A percentile compares a stretch with the other conserved stretches of the same genome.
phyloP scores from a whole-genome alignment of 1,284 basidiomycete genomes.

The Phlebopus sp. region DNA sequence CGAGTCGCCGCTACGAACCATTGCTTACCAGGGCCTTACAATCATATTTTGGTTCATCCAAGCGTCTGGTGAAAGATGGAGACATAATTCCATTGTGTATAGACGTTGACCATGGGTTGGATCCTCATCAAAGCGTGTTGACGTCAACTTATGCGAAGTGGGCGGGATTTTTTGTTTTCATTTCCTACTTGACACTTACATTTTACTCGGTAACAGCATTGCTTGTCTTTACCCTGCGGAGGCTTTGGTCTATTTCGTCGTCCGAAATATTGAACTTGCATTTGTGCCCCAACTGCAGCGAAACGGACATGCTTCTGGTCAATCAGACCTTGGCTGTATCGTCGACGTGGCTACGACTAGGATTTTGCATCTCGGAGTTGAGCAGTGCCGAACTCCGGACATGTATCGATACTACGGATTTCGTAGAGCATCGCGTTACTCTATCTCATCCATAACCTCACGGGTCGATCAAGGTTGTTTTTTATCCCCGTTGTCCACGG shows the following conservation, averaged over 20 bases:
- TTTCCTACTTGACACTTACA: background rate
- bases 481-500: background rate
- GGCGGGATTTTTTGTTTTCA: background rate
- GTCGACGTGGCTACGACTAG: constrained; percentile 73
- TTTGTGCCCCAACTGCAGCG: constrained; percentile 43
- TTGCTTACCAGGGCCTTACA: constrained; percentile 71
- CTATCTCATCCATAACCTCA: constrained; percentile 6
- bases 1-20: constrained; percentile 71
- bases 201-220: background rate
- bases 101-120: constrained; percentile 46
- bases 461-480: constrained; percentile 10
- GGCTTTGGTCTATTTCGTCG: constrained; percentile 68
- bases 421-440: constrained; percentile 35
- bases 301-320: constrained; percentile 40
- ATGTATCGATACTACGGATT: constrained; percentile 53
- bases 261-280: constrained; percentile 71
- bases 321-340: constrained; percentile 84
- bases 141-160: background rate
- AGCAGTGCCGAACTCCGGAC: constrained; percentile 66
- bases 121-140: constrained; percentile 16
- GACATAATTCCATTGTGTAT: constrained; percentile 80
- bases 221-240: constrained; percentile 22
- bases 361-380: constrained; percentile 77
- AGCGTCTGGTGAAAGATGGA: constrained; percentile 71
- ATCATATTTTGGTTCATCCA: constrained; percentile 57